Evolutionary conservation across 176 grass and related monocot genomes (phyloP).

Genomic region (Oropetium thomaeum): DNA sequence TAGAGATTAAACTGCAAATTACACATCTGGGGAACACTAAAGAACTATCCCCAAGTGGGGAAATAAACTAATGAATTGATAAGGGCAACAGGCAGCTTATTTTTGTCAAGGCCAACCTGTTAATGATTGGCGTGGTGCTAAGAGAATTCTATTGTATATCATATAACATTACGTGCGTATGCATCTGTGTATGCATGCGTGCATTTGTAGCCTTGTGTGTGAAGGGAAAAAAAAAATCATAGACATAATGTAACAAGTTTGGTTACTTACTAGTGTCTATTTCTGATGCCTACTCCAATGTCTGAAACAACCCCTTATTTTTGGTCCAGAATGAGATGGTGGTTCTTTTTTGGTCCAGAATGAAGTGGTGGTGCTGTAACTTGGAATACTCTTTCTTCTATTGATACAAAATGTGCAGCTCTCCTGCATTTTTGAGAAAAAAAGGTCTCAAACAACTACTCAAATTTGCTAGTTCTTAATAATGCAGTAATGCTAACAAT

Average conservation of each 20-base stretch:
- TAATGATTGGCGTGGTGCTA: conserved; percentile 68
- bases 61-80: conserved; percentile 44
- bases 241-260: conserved; percentile 40
- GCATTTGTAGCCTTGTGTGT: conserved; percentile 26
- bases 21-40: conserved; percentile 53
- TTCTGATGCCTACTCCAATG: conserved; percentile 12
- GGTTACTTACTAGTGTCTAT: conserved; percentile 29
- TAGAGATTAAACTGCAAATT: conserved; percentile 42
- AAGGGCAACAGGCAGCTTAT: conserved; percentile 41
- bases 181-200: conserved; percentile 29
- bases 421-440: too few relatives aligned
- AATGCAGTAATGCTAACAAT: background rate
- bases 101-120: conserved; percentile 53
- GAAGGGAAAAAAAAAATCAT: conserved; percentile 11
- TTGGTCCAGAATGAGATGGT: too few relatives aligned
- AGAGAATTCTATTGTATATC: conserved; percentile 36
- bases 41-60: conserved; percentile 36
- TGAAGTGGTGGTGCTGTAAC: too few relatives aligned
- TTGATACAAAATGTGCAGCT: too few relatives aligned
- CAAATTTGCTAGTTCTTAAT: background rate
- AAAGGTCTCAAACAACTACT: conserved; percentile 27
- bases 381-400: too few relatives aligned
- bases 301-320: conserved; percentile 22
- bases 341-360: too few relatives aligned
- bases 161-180: conserved; percentile 41